Evolutionary conservation across 2,329 filamentous ascomycete genomes (phyloP).

Genomic region (Botryotinia narcissicola): DNA sequence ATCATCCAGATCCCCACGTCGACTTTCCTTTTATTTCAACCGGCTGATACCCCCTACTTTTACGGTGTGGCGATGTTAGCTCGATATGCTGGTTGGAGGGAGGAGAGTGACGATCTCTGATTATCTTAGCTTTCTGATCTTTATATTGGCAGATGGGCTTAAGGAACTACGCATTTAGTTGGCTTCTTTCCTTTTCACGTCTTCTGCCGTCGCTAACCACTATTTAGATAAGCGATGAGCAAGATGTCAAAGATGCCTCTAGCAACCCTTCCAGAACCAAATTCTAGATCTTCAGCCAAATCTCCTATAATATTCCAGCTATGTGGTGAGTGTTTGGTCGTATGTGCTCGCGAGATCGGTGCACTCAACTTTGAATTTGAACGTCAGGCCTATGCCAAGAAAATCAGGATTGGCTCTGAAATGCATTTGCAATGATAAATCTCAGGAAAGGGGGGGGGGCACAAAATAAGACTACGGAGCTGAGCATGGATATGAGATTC

Average conservation of each 20-base stretch:
- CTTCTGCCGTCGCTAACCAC: neutral
- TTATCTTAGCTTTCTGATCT: neutral
- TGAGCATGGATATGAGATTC: neutral
- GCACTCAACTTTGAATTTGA: neutral
- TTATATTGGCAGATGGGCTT: neutral
- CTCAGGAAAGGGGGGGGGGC: neutral
- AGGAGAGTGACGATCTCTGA: neutral
- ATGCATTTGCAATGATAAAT: neutral
- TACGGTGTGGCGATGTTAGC: neutral
- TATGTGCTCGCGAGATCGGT: neutral
- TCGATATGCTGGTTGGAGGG: neutral
- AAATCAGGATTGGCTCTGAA: neutral
- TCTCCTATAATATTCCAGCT: neutral
- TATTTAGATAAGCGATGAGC: neutral
- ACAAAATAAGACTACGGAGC: neutral
- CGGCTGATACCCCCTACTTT: slow-evolving; percentile 2
- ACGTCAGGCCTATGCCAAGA: neutral
- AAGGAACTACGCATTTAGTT: neutral
- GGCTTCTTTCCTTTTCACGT: too few relatives aligned
- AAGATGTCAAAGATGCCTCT: too few relatives aligned
- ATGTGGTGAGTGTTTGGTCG: neutral
- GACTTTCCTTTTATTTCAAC: neutral
- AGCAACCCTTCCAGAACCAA: neutral
- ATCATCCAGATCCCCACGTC: neutral
- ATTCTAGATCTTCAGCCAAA: neutral